Conservation (phyloP, 495 filamentous ascomycete genomes). For the Neurospora pannonica region DNA sequence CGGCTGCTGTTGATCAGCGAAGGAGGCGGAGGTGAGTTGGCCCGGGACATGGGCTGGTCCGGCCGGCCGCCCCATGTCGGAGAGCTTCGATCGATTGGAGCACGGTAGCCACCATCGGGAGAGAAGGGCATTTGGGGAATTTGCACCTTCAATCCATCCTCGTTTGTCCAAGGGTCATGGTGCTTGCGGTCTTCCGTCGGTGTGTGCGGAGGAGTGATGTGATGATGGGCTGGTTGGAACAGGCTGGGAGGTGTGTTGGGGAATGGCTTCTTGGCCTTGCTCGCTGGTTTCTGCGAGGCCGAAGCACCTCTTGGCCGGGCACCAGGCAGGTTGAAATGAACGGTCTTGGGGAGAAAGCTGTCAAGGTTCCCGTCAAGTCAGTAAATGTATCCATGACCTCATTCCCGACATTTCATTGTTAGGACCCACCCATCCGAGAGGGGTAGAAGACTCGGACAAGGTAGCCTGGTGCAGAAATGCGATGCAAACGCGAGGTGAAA, state of each 20-base stretch:
- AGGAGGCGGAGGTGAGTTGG: slow-evolving; percentile 57
- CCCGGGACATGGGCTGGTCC: slow-evolving; percentile 67
- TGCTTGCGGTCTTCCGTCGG: slow-evolving; percentile 48
- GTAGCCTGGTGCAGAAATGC: not conserved
- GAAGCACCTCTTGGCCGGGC: slow-evolving; percentile 23
- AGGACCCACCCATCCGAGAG: not conserved
- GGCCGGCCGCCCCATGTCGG: slow-evolving; percentile 59
- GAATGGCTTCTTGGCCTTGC: slow-evolving; percentile 16
- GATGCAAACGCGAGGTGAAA: not conserved
- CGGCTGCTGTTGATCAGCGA: slow-evolving; percentile 56
- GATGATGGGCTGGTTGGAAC: slow-evolving; percentile 29
- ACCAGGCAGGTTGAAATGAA: slow-evolving; percentile 57
- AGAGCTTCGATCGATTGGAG: slow-evolving; percentile 54
- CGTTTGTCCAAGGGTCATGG: slow-evolving; percentile 52
- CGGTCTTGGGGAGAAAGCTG: slow-evolving; percentile 84
- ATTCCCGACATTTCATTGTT: not conserved
- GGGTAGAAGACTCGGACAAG: not conserved
- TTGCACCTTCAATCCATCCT: slow-evolving; percentile 38
- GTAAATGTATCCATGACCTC: not conserved
- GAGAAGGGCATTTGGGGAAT: slow-evolving; percentile 24
- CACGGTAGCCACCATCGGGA: slow-evolving; percentile 24
- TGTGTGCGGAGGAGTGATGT: slow-evolving; percentile 44
- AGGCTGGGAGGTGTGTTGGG: slow-evolving; percentile 34
- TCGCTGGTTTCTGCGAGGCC: slow-evolving; percentile 23
- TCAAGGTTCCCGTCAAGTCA: not conserved